Conservation (phyloP, 1,284 basidiomycete species). For the Rhodotorula sp. region DNA sequence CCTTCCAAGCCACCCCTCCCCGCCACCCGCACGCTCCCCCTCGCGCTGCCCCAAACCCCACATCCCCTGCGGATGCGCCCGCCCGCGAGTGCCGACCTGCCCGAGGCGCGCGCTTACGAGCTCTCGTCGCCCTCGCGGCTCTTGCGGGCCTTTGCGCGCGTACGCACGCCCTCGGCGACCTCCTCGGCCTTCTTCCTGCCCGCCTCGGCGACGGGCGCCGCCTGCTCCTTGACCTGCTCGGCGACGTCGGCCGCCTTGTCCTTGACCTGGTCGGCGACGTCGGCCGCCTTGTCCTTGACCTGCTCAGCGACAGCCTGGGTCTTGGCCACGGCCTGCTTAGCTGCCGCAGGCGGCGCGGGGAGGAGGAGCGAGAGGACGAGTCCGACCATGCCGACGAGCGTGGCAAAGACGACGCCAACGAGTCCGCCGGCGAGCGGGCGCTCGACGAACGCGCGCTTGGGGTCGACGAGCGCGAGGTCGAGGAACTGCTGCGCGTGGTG, state of each 20-base stretch:
- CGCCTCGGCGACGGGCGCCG: slow-evolving; percentile 28
- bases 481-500: slow-evolving; percentile 71
- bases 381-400: slow-evolving; percentile 78
- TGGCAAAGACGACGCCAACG: slow-evolving; percentile 69
- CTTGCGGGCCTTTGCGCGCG: slow-evolving; percentile 2
- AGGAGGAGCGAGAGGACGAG: slow-evolving; percentile 50
- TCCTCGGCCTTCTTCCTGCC: slow-evolving; percentile 28
- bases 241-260: slow-evolving; percentile 23
- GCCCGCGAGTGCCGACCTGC: too few species aligned
- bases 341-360: slow-evolving; percentile 20
- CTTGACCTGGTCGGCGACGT: slow-evolving; percentile 32
- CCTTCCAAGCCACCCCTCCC: too few species aligned
- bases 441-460: slow-evolving; percentile 71
- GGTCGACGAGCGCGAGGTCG: slow-evolving; percentile 70
- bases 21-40: too few species aligned
- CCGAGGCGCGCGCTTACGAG: too few species aligned
- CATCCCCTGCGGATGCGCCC: too few species aligned
- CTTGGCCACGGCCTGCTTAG: background rate
- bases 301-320: slow-evolving; percentile 1
- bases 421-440: slow-evolving; percentile 81
- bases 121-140: background rate
- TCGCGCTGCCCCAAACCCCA: too few species aligned
- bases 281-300: slow-evolving; percentile 14
- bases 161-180: slow-evolving; percentile 12
- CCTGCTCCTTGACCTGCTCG: slow-evolving; percentile 33